A percentile compares a stretch with the other conserved stretches of the same genome.
These are phyloP conservation scores for Isatis tinctoria DNA, from an alignment of 345 rosid species.

Conservation along the genomic window DNA sequence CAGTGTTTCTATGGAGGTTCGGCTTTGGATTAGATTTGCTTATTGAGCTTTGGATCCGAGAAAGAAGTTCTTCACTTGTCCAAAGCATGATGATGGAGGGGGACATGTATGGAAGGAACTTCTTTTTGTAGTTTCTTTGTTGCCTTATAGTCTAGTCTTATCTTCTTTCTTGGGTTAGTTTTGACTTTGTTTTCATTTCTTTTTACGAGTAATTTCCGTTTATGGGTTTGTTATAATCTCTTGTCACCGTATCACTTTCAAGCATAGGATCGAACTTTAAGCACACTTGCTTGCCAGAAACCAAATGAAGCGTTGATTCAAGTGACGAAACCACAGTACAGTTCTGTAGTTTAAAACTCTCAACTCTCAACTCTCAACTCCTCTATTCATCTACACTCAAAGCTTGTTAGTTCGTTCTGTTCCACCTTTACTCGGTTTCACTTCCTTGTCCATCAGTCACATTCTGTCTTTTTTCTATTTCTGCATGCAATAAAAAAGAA, in stretches of 20 bases:
- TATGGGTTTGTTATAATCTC: too few species aligned
- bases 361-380: not conserved
- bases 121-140: too few species aligned
- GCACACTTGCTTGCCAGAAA: not conserved
- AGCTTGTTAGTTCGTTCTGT: not conserved
- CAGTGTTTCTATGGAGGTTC: too few species aligned
- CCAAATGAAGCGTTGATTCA: not conserved
- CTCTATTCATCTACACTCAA: not conserved
- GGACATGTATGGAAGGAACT: too few species aligned
- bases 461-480: not conserved
- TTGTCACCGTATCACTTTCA: not conserved
- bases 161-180: too few species aligned
- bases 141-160: too few species aligned
- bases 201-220: too few species aligned
- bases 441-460: not conserved
- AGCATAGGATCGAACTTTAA: not conserved
- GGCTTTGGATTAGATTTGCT: too few species aligned
- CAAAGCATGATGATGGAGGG: too few species aligned
- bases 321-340: conserved; percentile 5
- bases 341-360: not conserved
- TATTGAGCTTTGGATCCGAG: too few species aligned
- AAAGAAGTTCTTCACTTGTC: too few species aligned
- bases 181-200: too few species aligned
- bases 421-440: not conserved
- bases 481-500: conserved; percentile 1